Evolutionary conservation across 2,329 filamentous ascomycete species (phyloP).

Genomic region (Botrytis deweyae): DNA sequence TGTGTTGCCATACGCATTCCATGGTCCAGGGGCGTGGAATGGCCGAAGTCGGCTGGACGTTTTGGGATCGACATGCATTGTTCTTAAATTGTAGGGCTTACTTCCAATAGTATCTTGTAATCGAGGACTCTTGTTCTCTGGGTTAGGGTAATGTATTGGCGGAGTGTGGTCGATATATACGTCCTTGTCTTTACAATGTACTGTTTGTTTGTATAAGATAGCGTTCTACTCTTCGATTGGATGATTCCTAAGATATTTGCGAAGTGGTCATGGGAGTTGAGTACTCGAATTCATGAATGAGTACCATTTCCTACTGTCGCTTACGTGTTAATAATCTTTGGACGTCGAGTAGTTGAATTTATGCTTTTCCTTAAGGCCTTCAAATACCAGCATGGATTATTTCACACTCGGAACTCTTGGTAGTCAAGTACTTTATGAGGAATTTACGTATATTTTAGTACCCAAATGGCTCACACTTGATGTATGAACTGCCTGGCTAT

Average conservation of each 20-base stretch:
- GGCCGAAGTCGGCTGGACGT: background rate
- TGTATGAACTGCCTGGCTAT: too few species aligned
- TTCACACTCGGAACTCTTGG: too few species aligned
- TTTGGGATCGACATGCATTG: background rate
- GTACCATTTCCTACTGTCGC: background rate
- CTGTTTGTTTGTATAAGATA: background rate
- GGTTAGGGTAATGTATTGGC: background rate
- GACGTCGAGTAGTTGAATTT: background rate
- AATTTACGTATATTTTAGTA: too few species aligned
- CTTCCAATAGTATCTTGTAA: background rate
- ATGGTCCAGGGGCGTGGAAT: constrained; percentile 4
- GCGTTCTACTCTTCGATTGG: background rate
- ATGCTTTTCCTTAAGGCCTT: background rate
- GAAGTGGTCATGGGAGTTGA: too few species aligned
- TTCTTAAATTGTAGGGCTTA: background rate
- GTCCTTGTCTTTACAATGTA: too few species aligned
- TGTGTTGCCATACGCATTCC: background rate
- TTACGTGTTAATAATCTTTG: background rate
- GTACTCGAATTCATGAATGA: background rate
- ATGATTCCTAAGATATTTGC: background rate
- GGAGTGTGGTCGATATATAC: background rate
- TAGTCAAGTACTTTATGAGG: too few species aligned
- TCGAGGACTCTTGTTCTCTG: background rate
- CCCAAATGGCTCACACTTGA: too few species aligned
- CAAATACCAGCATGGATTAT: background rate